phyloP scores from a whole-genome alignment of 2,329 filamentous ascomycete species.

The Immersiporthe knoxdaviesiana region DNA sequence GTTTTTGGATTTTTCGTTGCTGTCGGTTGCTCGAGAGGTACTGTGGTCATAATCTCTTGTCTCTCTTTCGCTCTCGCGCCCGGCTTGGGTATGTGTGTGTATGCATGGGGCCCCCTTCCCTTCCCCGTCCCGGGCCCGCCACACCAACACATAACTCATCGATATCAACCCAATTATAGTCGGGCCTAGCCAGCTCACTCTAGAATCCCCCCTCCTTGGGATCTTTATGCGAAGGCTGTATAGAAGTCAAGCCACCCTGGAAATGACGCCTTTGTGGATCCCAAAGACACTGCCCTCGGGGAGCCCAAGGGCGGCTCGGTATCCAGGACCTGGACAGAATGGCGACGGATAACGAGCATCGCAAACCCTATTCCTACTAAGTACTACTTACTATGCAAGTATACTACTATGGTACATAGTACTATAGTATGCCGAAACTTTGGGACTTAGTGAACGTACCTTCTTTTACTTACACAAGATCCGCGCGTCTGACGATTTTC shows the following conservation, averaged over 20 bases:
- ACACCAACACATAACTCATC: slow-evolving; percentile 19
- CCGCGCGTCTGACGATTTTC: slow-evolving; percentile 3
- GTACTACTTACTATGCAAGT: background rate
- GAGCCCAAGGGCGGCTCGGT: background rate
- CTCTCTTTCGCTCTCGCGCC: slow-evolving; percentile 16
- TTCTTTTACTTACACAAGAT: background rate
- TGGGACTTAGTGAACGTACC: too few relatives aligned
- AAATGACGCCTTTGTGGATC: background rate
- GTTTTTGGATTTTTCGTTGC: background rate
- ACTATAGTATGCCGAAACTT: background rate
- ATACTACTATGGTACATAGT: too few relatives aligned
- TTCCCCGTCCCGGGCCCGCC: background rate
- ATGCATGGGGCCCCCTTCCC: slow-evolving; percentile 16
- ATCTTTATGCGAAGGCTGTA: slow-evolving; percentile 18
- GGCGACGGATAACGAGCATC: background rate
- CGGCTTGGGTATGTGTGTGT: background rate
- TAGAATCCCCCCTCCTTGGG: slow-evolving; percentile 7
- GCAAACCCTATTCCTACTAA: slow-evolving; percentile 16
- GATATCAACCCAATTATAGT: slow-evolving; percentile 23
- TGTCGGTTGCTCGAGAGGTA: background rate
- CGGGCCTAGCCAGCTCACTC: slow-evolving; percentile 1
- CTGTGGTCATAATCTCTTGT: too few relatives aligned
- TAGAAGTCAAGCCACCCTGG: slow-evolving; percentile 10
- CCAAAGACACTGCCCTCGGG: background rate
- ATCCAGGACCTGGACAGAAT: background rate